These are phyloP conservation scores for Pulveroboletus sp. DNA, from an alignment of 768 basidiomycete species.

Conservation along the genomic window DNA sequence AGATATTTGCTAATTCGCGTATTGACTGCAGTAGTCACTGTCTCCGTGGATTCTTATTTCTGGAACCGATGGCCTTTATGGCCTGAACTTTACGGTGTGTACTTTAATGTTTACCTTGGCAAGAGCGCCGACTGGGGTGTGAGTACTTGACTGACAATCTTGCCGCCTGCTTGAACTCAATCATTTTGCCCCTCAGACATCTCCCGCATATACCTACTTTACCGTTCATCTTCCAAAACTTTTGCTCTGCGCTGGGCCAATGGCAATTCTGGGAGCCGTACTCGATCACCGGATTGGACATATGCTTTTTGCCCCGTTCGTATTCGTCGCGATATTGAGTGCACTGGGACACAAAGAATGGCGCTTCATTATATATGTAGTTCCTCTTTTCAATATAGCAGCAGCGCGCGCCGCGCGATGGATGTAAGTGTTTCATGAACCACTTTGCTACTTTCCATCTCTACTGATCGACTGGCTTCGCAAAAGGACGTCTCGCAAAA, in stretches of 20 bases:
- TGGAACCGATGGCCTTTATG: slow-evolving; percentile 74
- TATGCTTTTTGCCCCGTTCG: slow-evolving; percentile 49
- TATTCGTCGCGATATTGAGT: slow-evolving; percentile 66
- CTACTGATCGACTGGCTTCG: neutral
- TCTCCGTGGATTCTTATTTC: slow-evolving; percentile 79
- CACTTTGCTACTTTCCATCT: neutral
- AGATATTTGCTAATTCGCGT: neutral
- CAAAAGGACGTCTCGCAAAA: slow-evolving; percentile 48
- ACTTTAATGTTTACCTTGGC: slow-evolving; percentile 85
- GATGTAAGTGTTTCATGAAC: slow-evolving; percentile 48
- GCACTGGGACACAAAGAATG: slow-evolving; percentile 92
- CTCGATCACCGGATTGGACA: slow-evolving; percentile 48
- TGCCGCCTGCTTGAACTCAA: neutral
- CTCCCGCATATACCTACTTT: slow-evolving; percentile 69
- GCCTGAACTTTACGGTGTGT: slow-evolving; percentile 80
- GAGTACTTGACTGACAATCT: slow-evolving; percentile 29
- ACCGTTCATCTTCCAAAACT: slow-evolving; percentile 72
- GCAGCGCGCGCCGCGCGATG: slow-evolving; percentile 64
- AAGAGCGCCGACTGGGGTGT: slow-evolving; percentile 94
- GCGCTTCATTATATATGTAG: slow-evolving; percentile 89
- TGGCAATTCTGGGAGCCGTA: slow-evolving; percentile 52
- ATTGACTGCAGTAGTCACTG: slow-evolving; percentile 48
- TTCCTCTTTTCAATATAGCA: slow-evolving; percentile 78
- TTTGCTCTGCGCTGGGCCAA: slow-evolving; percentile 59
- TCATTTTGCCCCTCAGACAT: slow-evolving; percentile 45